These are phyloP conservation scores for Camellia granthamiana DNA, from an alignment of 148 eudicot species.

Conservation along the genomic window DNA sequence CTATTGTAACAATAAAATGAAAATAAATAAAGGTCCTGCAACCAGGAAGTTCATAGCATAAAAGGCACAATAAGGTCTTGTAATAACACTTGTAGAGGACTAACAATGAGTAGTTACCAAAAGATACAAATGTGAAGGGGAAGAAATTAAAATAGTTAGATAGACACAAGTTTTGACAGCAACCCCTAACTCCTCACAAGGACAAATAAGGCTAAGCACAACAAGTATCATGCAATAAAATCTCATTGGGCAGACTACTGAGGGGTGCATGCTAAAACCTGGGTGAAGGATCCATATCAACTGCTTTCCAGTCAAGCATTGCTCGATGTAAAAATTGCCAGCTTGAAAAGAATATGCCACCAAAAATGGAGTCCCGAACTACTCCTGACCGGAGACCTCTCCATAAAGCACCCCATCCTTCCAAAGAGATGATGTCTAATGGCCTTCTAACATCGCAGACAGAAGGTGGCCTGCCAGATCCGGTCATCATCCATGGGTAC, in stretches of 20 bases:
- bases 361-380: conserved; percentile 74
- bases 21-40: not conserved
- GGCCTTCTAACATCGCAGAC: conserved; percentile 56
- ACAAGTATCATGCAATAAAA: conserved; percentile 4
- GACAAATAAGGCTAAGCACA: not conserved
- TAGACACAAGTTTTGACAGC: too few species aligned
- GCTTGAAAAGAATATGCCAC: conserved; percentile 77
- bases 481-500: conserved; percentile 96
- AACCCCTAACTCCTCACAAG: not conserved
- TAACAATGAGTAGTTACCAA: not conserved
- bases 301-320: conserved; percentile 85
- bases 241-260: conserved; percentile 11
- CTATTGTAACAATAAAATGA: not conserved
- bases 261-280: conserved; percentile 28
- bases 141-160: not conserved
- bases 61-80: too few species aligned
- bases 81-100: not conserved
- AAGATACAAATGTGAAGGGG: not conserved
- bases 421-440: conserved; percentile 58
- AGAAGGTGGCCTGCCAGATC: conserved; percentile 85
- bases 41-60: not conserved
- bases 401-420: conserved; percentile 85
- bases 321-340: conserved; percentile 76
- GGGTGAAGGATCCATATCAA: conserved; percentile 72
- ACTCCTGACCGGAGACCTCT: conserved; percentile 74